A percentile compares a stretch with the other conserved stretches of the same genome.
These are phyloP conservation scores for Pseudomonodictys pantanalensis DNA, from an alignment of 495 filamentous ascomycete genomes.

Conservation along the genomic window DNA sequence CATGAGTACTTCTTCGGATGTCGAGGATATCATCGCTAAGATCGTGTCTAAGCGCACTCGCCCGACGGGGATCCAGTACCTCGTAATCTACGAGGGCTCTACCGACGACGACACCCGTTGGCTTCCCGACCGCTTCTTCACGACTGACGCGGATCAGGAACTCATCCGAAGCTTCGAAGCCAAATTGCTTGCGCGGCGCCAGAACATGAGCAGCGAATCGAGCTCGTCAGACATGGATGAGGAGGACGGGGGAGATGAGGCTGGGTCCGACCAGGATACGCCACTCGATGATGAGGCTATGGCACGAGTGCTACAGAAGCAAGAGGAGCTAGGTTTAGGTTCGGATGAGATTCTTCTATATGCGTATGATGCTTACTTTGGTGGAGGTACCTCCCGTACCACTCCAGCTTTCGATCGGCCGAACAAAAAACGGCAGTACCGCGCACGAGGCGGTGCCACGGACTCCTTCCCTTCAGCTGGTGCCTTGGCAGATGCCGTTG, in stretches of 20 bases:
- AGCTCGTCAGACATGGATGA: conserved; percentile 33
- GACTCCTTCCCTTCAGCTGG: conserved; percentile 55
- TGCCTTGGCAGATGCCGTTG: conserved; percentile 63
- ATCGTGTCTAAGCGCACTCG: conserved; percentile 47
- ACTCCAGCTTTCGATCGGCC: background rate
- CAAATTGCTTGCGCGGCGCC: background rate
- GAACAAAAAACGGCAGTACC: conserved; percentile 9
- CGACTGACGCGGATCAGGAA: conserved; percentile 20
- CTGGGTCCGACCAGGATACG: conserved; percentile 37
- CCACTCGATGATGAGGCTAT: conserved; percentile 39
- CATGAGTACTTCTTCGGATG: conserved; percentile 43
- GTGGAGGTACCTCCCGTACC: background rate
- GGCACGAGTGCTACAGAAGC: conserved; percentile 46
- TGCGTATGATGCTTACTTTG: conserved; percentile 40
- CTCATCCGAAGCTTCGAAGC: conserved; percentile 46
- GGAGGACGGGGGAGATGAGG: conserved; percentile 43
- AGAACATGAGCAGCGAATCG: background rate
- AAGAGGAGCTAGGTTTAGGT: conserved; percentile 63
- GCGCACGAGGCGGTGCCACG: background rate
- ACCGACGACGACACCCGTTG: conserved; percentile 51
- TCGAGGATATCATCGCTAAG: conserved; percentile 31
- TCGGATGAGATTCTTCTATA: conserved; percentile 57
- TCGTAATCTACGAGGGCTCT: conserved; percentile 48
- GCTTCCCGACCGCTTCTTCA: conserved; percentile 44
- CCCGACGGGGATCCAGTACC: conserved; percentile 49